Conservation (phyloP, 805 yeast genomes). For the Myxozyma geophila region DNA sequence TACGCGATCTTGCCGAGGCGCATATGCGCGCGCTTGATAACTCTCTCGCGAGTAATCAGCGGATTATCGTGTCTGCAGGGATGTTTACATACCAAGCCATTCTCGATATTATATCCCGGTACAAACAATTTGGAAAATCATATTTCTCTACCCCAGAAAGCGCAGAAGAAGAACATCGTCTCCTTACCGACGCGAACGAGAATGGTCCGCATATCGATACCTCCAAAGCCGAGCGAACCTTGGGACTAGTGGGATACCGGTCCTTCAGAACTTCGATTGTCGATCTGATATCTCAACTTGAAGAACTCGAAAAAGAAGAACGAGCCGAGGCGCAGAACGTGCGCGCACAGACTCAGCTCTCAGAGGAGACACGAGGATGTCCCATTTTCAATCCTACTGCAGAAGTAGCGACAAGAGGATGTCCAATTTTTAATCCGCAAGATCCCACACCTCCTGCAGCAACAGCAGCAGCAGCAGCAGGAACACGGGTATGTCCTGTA, state of each 20-base stretch:
- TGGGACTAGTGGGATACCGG: neutral
- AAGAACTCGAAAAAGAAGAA: neutral
- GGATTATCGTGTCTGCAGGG: constrained; percentile 11
- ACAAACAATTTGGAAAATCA: neutral
- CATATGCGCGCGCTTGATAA: constrained; percentile 54
- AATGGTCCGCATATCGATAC: neutral
- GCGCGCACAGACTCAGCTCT: neutral
- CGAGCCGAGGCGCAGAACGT: neutral
- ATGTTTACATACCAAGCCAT: neutral
- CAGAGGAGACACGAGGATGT: neutral
- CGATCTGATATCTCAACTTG: neutral
- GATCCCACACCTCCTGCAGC: neutral
- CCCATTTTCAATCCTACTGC: constrained; percentile 1
- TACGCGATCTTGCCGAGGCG: constrained; percentile 63
- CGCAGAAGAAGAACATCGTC: neutral
- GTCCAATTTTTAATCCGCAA: constrained; percentile 3
- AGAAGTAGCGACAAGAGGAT: neutral
- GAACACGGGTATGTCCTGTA: neutral
- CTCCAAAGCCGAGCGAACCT: neutral
- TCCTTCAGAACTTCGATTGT: neutral
- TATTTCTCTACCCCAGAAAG: neutral
- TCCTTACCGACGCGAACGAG: neutral
- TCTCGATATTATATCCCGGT: neutral
- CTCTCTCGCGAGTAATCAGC: constrained; percentile 6
- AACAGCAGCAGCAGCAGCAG: too few relatives aligned